Evolutionary conservation across 106 monocot species (phyloP), one percentile per base, ranked within the genome.

Genomic region (Acorus gramineus): DNA sequence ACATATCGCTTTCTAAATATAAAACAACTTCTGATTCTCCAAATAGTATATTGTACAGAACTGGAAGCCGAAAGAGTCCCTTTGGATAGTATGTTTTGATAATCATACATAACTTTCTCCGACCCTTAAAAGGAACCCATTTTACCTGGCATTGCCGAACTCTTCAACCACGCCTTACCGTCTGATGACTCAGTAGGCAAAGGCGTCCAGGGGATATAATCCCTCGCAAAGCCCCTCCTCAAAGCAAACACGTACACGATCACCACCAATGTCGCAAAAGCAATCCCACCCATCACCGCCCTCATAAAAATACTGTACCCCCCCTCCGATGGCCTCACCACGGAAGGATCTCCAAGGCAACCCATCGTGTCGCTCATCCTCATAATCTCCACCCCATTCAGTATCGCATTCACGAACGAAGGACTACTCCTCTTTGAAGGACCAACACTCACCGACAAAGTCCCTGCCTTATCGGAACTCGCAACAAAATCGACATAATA

Each of bases 321-420:
- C 46, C 77, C 74, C 4, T 4, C 59, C 53, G 47, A 52, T n/a
- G 60, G 14, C 50, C 61, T 57, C 62, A 74, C 63, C 48, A 70
- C 46, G 3, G 76, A 57, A 11, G 70, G 13, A 42, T 74, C 68
- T 0, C 82, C 83, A 45, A 91, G 73, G 74, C 85, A 81, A 2
- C 77, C 85, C 7, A 66, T 28, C 4, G 85, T 74, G 44, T 83
- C 89, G 56, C 80, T 88, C 46, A 98, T 78, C 67, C 85, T 98
- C 80, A 91, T 77, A 50, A 98, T 79, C 56, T 98, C 96, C 74
- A 98, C 57, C 12, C 88, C 96, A 76, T 98, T 98, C 65, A 98
- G 73, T 72, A 92, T 48, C 45, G 81, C 96, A 50, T 65, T 57
- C 5, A 79, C 66, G 66, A 66, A 74, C 0, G 66, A 76, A 5